These are phyloP conservation scores for Cystobasidium sp. DNA, from an alignment of 1,284 basidiomycete species.

Conservation along the genomic window DNA sequence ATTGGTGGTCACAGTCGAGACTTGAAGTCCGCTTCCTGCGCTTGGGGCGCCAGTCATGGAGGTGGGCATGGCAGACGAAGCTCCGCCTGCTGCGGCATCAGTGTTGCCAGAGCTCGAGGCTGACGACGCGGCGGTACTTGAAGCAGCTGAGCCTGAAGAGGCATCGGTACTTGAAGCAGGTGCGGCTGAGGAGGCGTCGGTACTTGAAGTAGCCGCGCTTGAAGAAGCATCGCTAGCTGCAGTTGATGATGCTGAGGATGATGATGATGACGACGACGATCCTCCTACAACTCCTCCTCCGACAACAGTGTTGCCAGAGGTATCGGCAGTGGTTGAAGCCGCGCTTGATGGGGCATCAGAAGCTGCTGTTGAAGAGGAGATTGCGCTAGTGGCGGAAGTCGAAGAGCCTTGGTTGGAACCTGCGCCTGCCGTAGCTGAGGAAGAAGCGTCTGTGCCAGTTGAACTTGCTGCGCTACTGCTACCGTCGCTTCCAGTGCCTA, in stretches of 20 bases:
- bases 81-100: background rate
- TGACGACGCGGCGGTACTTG: background rate
- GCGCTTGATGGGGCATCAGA: background rate
- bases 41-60: background rate
- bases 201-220: background rate
- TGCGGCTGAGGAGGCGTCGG: background rate
- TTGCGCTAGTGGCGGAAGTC: background rate
- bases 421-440: conserved; percentile 4
- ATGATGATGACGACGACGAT: too few relatives aligned
- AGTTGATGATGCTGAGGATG: too few relatives aligned
- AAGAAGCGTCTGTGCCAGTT: background rate
- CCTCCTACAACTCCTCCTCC: too few relatives aligned
- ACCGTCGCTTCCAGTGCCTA: background rate
- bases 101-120: background rate
- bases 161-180: background rate
- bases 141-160: background rate
- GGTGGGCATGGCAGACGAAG: background rate
- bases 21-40: conserved; percentile 1
- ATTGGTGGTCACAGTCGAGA: conserved; percentile 24
- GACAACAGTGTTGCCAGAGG: background rate
- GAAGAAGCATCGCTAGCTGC: conserved; percentile 3
- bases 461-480: background rate
- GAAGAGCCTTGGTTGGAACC: background rate
- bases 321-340: background rate
- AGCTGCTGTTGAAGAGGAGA: background rate